Base-by-base conservation (phyloP, 257 asterid genomes). In the Gentiana macrophylla region DNA sequence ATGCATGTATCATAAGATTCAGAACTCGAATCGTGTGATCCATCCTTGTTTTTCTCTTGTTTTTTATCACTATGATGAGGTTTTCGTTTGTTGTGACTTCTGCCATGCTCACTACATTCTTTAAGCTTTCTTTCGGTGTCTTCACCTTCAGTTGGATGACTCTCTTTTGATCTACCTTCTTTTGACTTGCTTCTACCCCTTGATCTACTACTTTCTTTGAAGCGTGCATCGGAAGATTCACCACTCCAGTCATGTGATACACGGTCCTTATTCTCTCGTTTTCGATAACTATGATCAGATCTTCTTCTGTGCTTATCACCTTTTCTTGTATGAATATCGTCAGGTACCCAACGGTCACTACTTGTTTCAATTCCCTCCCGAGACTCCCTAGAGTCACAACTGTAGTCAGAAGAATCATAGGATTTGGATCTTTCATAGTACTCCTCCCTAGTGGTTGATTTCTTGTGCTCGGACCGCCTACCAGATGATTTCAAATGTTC, bases 261-360 rank as follows among this genome's bases (percentile, higher is more conserved):
- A 15, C 47, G 15, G 47, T 51, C 66, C 55, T 15, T 35, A 1
- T 48, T 34, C 46, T 41, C 46, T 15, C 59, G 55, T 32, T 51
- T 54, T 3, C 57, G 35, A 53, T 35, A 45, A 45, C 41, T 53
- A 49, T 32, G 41, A 49, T 13, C 47, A 52, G 60, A 58, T 43
- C 61, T 61, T 64, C 49, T 52, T 52, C 52, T 53, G 32, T 32
- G 51, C 57, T 62, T 55, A 8, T 43, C 37, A 50, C 35, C 53
- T 52, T 62, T 52, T 38, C 4, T 53, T 37, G 65, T 55, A 45
- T 57, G 71, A 52, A 45, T 70, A 50, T 60, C 44, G 5, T 70
- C 70, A 3, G 84, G 77, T 63, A 77, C 83, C 92, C 84, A 84
- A 43, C 86, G 83, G 61, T 77, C 94, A 66, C 84, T 75, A 50